phyloP scores from a whole-genome alignment of 805 yeast species.

The Millerago galiae region DNA sequence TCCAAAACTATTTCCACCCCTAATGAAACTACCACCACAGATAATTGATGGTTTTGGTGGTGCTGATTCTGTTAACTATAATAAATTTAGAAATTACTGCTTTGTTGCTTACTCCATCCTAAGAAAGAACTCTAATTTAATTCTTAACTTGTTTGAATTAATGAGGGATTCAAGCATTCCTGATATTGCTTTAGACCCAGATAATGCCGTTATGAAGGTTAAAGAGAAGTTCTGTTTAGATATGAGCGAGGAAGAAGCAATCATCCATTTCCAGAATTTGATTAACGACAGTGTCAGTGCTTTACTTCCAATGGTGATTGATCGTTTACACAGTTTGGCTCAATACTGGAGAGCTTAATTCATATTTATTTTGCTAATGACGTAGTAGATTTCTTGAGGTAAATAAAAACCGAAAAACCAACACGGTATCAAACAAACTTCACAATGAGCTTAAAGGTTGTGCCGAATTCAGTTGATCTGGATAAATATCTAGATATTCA shows the following conservation, averaged over 20 bases:
- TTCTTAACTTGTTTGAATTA: slow-evolving; percentile 82
- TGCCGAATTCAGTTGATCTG: neutral
- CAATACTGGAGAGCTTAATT: slow-evolving; percentile 90
- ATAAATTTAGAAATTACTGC: slow-evolving; percentile 84
- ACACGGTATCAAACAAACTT: neutral
- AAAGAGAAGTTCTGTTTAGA: slow-evolving; percentile 92
- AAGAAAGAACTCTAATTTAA: slow-evolving; percentile 83
- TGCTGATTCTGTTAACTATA: slow-evolving; percentile 73
- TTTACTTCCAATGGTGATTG: slow-evolving; percentile 89
- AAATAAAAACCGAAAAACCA: neutral
- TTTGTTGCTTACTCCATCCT: slow-evolving; percentile 89
- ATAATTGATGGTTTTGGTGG: slow-evolving; percentile 99
- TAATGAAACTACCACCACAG: slow-evolving; percentile 96
- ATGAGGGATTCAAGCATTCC: slow-evolving; percentile 95
- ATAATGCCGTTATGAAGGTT: slow-evolving; percentile 82
- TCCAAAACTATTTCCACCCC: slow-evolving; percentile 98
- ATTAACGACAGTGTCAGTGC: slow-evolving; percentile 95
- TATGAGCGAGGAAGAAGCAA: slow-evolving; percentile 94
- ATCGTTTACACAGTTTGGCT: slow-evolving; percentile 88
- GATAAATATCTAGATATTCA: slow-evolving; percentile 23
- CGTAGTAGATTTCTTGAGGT: no score
- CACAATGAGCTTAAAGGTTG: neutral
- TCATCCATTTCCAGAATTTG: slow-evolving; percentile 85
- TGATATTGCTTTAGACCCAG: slow-evolving; percentile 77
- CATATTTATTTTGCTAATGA: no score